Evolutionary conservation across 352 stramenopile genomes (phyloP).

Genomic region (Phytophthora syringae): DNA sequence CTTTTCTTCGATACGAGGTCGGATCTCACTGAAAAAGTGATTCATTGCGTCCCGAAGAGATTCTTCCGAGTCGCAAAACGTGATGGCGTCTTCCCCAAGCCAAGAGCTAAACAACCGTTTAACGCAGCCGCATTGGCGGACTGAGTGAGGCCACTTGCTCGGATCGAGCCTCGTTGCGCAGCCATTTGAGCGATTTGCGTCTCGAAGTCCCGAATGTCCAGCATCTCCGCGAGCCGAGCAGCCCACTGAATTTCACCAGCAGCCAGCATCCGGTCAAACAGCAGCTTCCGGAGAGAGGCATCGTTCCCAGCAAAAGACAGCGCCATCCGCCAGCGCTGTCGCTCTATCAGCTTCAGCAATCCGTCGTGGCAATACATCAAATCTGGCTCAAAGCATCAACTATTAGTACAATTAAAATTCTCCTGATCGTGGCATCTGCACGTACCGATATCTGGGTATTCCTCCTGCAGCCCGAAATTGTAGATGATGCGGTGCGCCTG

Average conservation of each 20-base stretch:
- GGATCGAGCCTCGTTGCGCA: conserved; percentile 17
- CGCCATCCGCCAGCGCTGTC: conserved; percentile 71
- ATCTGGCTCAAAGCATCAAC: conserved; percentile 27
- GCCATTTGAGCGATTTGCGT: conserved; percentile 23
- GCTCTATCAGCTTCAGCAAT: conserved; percentile 69
- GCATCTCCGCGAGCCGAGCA: conserved; percentile 41
- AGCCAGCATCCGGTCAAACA: conserved; percentile 55
- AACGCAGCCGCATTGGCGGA: conserved; percentile 31
- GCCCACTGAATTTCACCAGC: conserved; percentile 51
- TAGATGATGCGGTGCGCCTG: conserved; percentile 71
- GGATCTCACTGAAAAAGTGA: conserved; percentile 33
- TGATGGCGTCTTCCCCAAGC: conserved; percentile 28
- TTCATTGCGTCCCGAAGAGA: conserved; percentile 31
- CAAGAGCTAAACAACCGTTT: conserved; percentile 45
- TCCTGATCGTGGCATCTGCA: too few species aligned
- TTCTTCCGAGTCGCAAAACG: conserved; percentile 55
- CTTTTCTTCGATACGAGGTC: neutral
- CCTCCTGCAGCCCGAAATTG: conserved; percentile 57
- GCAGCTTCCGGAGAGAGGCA: conserved; percentile 45
- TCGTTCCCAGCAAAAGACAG: conserved; percentile 74
- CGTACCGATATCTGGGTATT: conserved; percentile 68
- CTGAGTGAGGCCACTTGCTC: conserved; percentile 16
- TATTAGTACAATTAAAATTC: conserved; percentile 2
- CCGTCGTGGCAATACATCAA: conserved; percentile 67
- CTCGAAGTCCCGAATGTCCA: conserved; percentile 56